Base-by-base conservation (phyloP, 2,329 filamentous ascomycete species). In the Xylaria sp. region DNA sequence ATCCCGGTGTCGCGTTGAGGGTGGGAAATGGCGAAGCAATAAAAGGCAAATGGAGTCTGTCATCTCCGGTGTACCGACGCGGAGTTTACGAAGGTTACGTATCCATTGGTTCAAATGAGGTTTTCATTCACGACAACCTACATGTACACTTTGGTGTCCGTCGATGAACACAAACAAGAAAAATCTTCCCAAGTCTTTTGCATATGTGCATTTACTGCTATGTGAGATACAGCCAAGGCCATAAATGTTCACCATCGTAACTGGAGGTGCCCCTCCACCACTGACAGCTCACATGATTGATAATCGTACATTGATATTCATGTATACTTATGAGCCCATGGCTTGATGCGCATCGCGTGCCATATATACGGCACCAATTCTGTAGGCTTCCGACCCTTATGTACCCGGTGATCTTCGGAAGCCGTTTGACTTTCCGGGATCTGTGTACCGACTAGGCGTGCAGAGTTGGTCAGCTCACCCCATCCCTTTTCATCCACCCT, bases 1-100 rank as follows among this genome's bases (percentile, higher is more conserved):
- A 20, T 48, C 28, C 23, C 23, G 33, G 62, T 49, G 52, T 52
- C 39, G 64, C 31, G 52, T 52, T 25, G 28, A 57, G 12, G 31
- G 33, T 25, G 41, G 52, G 57, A 69, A 55, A 48, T 62, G 67
- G 71, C 54, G 64, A 61, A 66, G 62, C 57, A 66, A 64, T 43
- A 57, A 57, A 49, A 62, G 70, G 72, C 64, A 62, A 64, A 58
- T 58, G 71, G 70, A 71, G 70, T 64, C 64, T 70, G 66, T 67
- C 63, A 61, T 66, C 51, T 56, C 57, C 46, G 49, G 57, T 70
- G 66, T 63, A 62, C 71, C 58, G 66, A 75, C 70, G 72, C 66
- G 73, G 71, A 69, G 70, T 8, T 64, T 75, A 73, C 75, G 75
- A 77, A 75, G 71, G 71, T 76, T 72, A 76, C 72, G 74, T 67